phyloP scores from a whole-genome alignment of 192 early-diverging fungal genomes.

The Coemansia sp. region DNA sequence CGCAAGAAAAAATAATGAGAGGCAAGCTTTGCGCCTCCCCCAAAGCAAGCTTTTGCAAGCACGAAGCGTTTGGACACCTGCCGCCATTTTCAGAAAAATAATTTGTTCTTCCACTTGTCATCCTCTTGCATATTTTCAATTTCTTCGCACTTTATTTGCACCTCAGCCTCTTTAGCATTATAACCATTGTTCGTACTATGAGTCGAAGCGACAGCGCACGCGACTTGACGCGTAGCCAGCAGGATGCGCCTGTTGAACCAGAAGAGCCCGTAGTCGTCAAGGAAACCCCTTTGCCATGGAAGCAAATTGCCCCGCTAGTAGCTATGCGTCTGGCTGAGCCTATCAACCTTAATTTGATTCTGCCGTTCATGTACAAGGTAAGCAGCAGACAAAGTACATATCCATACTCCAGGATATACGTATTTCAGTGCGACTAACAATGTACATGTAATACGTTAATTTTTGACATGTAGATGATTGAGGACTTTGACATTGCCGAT shows the following conservation, averaged over 20 bases:
- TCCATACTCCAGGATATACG: neutral
- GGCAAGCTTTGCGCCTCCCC: neutral
- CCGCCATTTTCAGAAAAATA: neutral
- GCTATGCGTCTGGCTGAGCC: slow-evolving; percentile 64
- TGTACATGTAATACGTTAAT: neutral
- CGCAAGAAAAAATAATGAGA: neutral
- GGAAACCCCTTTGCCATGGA: slow-evolving; percentile 53
- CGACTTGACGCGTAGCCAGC: neutral
- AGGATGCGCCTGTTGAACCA: neutral
- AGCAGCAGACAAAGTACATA: neutral
- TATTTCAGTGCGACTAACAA: too few species aligned
- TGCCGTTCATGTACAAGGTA: slow-evolving; percentile 55
- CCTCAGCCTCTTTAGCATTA: neutral
- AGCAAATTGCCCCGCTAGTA: slow-evolving; percentile 30
- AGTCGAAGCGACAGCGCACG: neutral
- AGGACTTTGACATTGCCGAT: slow-evolving; percentile 55
- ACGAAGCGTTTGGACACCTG: neutral
- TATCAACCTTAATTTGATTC: slow-evolving; percentile 71
- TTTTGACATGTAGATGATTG: slow-evolving; percentile 19
- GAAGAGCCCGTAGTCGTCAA: slow-evolving; percentile 8
- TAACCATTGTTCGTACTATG: neutral
- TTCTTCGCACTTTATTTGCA: neutral
- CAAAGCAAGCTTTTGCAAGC: neutral
- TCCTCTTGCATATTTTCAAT: neutral
- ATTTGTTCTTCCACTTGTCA: neutral